Evolutionary conservation across 108 stramenopile species (phyloP).

Genomic region (Cyclotella cryptica): DNA sequence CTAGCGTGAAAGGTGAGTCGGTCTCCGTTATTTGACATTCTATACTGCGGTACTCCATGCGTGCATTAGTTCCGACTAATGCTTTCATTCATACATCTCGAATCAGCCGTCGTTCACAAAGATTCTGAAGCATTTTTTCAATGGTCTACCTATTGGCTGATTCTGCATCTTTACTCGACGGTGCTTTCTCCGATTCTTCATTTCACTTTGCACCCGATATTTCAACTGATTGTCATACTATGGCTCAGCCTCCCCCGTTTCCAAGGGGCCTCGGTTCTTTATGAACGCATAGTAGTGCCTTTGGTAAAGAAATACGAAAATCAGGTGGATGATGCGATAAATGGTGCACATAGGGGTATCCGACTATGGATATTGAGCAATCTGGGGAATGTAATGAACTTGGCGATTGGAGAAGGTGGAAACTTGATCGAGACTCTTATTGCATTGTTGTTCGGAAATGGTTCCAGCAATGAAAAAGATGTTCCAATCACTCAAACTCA

Average conservation of each 20-base stretch:
- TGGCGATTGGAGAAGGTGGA: slow-evolving; percentile 43
- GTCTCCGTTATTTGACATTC: neutral
- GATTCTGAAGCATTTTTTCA: slow-evolving; percentile 49
- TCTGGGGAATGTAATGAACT: slow-evolving; percentile 15
- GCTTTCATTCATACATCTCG: neutral
- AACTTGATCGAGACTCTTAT: slow-evolving; percentile 22
- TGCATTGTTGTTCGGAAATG: neutral
- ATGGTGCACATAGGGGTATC: slow-evolving; percentile 35
- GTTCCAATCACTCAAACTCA: neutral
- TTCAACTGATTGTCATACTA: slow-evolving; percentile 42
- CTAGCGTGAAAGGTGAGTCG: slow-evolving; percentile 42
- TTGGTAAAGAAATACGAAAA: slow-evolving; percentile 45
- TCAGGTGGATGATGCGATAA: slow-evolving; percentile 43
- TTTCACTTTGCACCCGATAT: slow-evolving; percentile 43
- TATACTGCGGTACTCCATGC: neutral
- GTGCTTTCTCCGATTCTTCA: slow-evolving; percentile 45
- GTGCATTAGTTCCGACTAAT: too few relatives aligned
- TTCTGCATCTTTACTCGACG: slow-evolving; percentile 42
- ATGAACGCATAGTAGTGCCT: slow-evolving; percentile 39
- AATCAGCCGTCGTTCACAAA: slow-evolving; percentile 44
- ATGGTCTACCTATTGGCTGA: slow-evolving; percentile 53
- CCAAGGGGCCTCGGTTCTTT: slow-evolving; percentile 48
- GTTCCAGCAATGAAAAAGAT: neutral
- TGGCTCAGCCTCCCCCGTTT: slow-evolving; percentile 49
- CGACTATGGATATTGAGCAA: slow-evolving; percentile 31